Base-by-base conservation (phyloP, 176 grass and related monocot species). In the Oryza meyeriana region DNA sequence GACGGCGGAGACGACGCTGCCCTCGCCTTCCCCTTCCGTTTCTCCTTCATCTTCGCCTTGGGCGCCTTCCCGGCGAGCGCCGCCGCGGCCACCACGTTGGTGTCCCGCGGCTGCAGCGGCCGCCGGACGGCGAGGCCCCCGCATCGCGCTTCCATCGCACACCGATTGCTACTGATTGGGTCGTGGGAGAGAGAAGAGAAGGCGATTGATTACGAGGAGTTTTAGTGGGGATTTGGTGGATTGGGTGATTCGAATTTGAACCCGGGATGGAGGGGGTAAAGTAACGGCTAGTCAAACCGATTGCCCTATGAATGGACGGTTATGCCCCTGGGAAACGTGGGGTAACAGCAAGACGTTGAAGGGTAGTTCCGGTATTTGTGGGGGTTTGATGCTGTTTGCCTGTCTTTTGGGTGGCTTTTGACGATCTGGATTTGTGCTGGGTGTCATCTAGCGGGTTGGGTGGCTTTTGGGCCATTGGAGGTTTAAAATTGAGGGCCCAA, bases 41-140 rank as follows among this genome's bases (percentile, higher is more conserved):
- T 71, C 20, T 1, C 64, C 57, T 55, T 78, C 14, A 10, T 0
- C 61, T 18, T 81, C n/a, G 42, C 31, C 76, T 20, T 86, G 3
- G 57, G 10, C 16, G 67, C 18, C 41, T 65, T 89, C 10, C 61
- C 68, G 0, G 78, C 71, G 16, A 55, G 35, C 35, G 7, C 52
- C 3, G 1, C 31, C 11, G 39, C 61, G 5, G 34, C 24, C 5
- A 78, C 74, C 66, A 77, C 83, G 30, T 89, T 89, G 78, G 28
- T 44, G 88, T 89, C 88, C 72, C 65, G 32, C 48, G 66, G 88
- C 58, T 35, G 83, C 66, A 89, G 78, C 44, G 88, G 88, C n/a
- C 83, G 88, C 58, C 88, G 78, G 28, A 71, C 26, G 74, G 20
- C 13, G 0, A 30, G 26, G 26, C 77, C 68, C 8, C 77, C 71